phyloP scores from a whole-genome alignment of 257 asterid genomes.

The Rehmannia glutinosa region DNA sequence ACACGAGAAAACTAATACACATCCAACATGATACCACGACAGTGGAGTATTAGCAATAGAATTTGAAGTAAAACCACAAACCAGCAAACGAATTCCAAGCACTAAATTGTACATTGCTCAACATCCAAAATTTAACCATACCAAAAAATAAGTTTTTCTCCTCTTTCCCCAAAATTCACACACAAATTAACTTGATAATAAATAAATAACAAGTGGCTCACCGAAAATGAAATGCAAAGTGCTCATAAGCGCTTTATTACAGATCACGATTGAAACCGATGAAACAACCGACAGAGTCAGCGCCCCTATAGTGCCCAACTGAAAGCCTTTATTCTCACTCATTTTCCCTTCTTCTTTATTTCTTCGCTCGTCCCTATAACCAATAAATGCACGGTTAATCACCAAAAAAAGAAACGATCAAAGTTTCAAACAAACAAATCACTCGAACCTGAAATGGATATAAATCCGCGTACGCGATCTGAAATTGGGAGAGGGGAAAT shows the following conservation, averaged over 20 bases:
- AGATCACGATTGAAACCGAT: conserved; percentile 77
- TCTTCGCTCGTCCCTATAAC: conserved; percentile 7
- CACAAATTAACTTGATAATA: too few species aligned
- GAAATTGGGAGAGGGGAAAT: conserved; percentile 11
- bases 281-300: conserved; percentile 76
- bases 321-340: conserved; percentile 61
- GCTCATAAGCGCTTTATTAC: conserved; percentile 88
- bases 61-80: too few species aligned
- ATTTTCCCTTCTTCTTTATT: conserved; percentile 28
- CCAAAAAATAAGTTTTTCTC: too few species aligned
- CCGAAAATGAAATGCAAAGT: conserved; percentile 69
- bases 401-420: conserved; percentile 12
- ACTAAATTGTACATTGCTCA: too few species aligned
- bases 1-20: not conserved
- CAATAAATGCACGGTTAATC: conserved; percentile 13
- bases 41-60: too few species aligned
- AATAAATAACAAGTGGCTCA: conserved; percentile 26
- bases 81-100: too few species aligned
- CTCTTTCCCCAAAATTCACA: too few species aligned
- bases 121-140: too few species aligned
- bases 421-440: not conserved
- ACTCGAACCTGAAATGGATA: conserved; percentile 6
- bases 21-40: too few species aligned
- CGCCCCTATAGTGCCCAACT: conserved; percentile 79
- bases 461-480: conserved; percentile 21